Conservation (phyloP, 1,284 basidiomycete species). For the Puccinia coronata region DNA sequence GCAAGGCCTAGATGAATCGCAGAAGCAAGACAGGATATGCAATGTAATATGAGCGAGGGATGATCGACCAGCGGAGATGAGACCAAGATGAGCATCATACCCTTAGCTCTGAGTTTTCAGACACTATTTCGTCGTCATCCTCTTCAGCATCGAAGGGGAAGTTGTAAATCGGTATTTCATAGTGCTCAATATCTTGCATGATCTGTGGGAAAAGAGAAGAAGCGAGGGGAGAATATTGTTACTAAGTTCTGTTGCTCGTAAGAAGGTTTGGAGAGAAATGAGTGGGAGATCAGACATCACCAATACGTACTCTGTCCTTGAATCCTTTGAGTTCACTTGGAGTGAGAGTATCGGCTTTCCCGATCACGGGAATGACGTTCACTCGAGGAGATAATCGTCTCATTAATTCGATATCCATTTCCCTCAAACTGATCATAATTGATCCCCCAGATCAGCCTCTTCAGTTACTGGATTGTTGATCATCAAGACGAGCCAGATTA, state of each 20-base stretch:
- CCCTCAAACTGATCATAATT: constrained; percentile 65
- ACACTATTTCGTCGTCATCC: constrained; percentile 97
- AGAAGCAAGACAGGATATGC: background rate
- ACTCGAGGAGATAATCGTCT: constrained; percentile 91
- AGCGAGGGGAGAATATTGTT: background rate
- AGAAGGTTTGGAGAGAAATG: background rate
- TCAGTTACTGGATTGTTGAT: background rate
- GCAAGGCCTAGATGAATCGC: constrained; percentile 66
- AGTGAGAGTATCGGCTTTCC: constrained; percentile 94
- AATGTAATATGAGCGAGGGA: background rate
- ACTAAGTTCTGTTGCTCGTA: background rate
- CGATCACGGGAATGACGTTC: constrained; percentile 98
- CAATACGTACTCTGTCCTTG: constrained; percentile 80
- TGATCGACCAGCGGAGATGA: no score
- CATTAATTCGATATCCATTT: constrained; percentile 99
- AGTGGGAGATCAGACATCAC: background rate
- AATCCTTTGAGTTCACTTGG: constrained; percentile 86
- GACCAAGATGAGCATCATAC: background rate
- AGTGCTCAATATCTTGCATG: constrained; percentile 99
- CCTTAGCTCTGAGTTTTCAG: constrained; percentile 72
- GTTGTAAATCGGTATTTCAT: constrained; percentile 97
- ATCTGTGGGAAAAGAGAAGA: constrained; percentile 64
- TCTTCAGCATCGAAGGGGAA: constrained; percentile 47
- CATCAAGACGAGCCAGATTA: background rate
- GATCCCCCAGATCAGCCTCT: background rate